These are phyloP conservation scores for Cordyceps farinosa DNA, from an alignment of 2,329 filamentous ascomycete species.

Conservation along the genomic window DNA sequence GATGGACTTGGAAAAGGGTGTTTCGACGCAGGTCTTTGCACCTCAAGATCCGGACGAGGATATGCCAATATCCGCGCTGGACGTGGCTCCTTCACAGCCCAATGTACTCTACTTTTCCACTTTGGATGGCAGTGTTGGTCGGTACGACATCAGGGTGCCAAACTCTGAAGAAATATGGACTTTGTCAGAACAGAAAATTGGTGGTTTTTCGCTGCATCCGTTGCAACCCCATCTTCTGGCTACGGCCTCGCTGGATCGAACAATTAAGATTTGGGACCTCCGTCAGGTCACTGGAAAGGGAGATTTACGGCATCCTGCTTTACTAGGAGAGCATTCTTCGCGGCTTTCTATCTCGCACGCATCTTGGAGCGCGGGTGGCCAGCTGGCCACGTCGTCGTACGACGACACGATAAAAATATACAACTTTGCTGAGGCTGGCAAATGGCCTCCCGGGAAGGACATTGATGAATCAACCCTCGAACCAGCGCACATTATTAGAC, in stretches of 20 bases:
- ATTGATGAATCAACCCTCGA: constrained; percentile 62
- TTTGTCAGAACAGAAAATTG: constrained; percentile 89
- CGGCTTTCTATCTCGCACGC: constrained; percentile 88
- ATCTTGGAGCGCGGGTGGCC: constrained; percentile 79
- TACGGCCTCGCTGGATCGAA: constrained; percentile 86
- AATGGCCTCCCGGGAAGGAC: constrained; percentile 57
- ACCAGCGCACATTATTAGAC: constrained; percentile 65
- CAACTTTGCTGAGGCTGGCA: constrained; percentile 61
- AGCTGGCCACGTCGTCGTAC: constrained; percentile 88
- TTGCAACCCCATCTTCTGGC: constrained; percentile 76
- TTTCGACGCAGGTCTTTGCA: constrained; percentile 77
- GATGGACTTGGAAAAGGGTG: constrained; percentile 75
- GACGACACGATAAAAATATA: constrained; percentile 95
- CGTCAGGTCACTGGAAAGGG: constrained; percentile 69
- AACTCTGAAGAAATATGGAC: constrained; percentile 63
- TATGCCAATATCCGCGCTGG: constrained; percentile 76
- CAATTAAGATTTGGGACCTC: constrained; percentile 88
- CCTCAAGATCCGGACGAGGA: constrained; percentile 68
- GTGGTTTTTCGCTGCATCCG: constrained; percentile 84
- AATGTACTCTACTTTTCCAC: constrained; percentile 85
- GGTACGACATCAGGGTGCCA: constrained; percentile 69
- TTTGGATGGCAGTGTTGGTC: constrained; percentile 73
- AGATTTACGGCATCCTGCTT: constrained; percentile 57
- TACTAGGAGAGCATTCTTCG: constrained; percentile 79
- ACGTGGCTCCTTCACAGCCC: constrained; percentile 68